Conservation (phyloP, 768 basidiomycete genomes). For the Naganishia vaughanmartiniae region DNA sequence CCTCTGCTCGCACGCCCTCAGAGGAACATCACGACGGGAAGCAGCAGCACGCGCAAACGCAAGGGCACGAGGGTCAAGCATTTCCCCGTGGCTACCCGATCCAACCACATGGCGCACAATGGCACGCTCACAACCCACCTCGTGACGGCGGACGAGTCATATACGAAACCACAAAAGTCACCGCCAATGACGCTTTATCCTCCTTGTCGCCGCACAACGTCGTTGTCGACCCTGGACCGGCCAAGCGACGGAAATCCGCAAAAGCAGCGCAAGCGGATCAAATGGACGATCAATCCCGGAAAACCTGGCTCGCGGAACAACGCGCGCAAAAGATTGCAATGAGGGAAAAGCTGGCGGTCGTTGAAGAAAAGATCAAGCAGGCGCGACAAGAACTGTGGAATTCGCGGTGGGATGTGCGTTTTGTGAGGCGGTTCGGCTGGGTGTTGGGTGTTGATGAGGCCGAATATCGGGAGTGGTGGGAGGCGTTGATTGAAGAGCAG, state of each 20-base stretch:
- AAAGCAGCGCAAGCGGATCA: conserved; percentile 13
- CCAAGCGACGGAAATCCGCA: conserved; percentile 11
- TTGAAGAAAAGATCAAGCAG: not conserved
- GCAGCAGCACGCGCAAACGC: not conserved
- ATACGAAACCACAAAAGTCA: not conserved
- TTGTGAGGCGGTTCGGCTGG: conserved; percentile 17
- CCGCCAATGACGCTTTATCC: no score
- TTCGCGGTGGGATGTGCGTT: not conserved
- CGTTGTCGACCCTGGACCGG: no score
- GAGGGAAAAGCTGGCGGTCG: conserved; percentile 3
- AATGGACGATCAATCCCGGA: conserved; percentile 4
- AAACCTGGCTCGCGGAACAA: conserved; percentile 19
- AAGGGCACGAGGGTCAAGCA: no score
- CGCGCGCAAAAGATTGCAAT: conserved; percentile 3
- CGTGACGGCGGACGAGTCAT: not conserved
- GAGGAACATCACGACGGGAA: not conserved
- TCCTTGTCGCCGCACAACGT: no score
- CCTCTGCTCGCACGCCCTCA: not conserved
- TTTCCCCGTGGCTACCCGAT: conserved; percentile 9
- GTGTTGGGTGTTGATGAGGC: conserved; percentile 9
- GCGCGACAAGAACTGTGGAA: conserved; percentile 15
- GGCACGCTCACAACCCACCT: not conserved
- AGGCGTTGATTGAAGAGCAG: conserved; percentile 10
- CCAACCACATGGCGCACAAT: conserved; percentile 3
- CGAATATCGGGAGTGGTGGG: conserved; percentile 24